Evolutionary conservation across 2,329 filamentous ascomycete genomes (phyloP).

Genomic region (Oidium heveae): DNA sequence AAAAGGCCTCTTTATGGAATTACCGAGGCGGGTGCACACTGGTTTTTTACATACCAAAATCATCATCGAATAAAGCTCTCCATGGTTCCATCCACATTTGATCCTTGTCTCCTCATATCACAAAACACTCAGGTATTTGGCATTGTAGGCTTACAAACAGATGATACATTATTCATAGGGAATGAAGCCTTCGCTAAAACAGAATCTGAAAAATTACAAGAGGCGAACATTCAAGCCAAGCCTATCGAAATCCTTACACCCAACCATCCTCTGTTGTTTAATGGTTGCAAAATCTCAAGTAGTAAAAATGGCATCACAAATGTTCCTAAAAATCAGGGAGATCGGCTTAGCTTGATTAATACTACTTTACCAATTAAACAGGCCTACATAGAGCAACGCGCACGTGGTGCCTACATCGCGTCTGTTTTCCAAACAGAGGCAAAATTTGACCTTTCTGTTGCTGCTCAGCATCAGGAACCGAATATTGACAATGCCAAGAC

Average conservation of each 20-base stretch:
- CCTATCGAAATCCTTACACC: background rate
- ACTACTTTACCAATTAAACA: background rate
- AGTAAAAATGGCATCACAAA: no score
- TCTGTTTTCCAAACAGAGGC: no score
- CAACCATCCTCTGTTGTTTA: background rate
- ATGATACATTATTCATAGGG: no score
- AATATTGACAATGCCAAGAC: background rate
- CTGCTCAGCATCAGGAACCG: background rate
- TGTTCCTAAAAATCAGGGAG: no score
- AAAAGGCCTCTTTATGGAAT: no score
- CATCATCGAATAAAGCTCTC: background rate
- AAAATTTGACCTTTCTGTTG: constrained; percentile 1
- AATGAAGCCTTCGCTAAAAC: background rate
- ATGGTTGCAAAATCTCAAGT: no score
- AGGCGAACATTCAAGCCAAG: background rate
- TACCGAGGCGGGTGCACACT: no score
- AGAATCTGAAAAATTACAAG: background rate
- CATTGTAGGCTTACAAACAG: no score
- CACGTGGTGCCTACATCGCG: no score
- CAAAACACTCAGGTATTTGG: background rate
- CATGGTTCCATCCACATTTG: background rate
- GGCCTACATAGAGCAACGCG: no score
- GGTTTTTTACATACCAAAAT: constrained; percentile 1
- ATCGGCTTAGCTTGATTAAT: no score
- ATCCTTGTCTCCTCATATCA: background rate